Conservation (phyloP, 108 stramenopile genomes). For the Conticribra weissflogii region DNA sequence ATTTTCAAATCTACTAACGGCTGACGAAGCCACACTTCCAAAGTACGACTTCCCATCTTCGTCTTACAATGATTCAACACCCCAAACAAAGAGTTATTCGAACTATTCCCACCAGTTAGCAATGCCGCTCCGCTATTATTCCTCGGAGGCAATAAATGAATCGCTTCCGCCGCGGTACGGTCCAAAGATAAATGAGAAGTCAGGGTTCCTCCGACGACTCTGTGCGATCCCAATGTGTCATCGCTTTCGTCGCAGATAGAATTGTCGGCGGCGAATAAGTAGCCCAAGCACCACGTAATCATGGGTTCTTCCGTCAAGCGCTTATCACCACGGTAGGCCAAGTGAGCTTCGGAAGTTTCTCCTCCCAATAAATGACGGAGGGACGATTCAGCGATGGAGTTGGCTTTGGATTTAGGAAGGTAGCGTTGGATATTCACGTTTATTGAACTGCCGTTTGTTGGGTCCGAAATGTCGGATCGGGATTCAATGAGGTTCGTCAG, state of each 20-base stretch:
- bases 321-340: constrained; percentile 48
- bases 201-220: constrained; percentile 50
- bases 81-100: constrained; percentile 75
- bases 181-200: constrained; percentile 66
- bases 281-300: constrained; percentile 26
- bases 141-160: constrained; percentile 78
- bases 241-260: constrained; percentile 19
- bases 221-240: constrained; percentile 22
- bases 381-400: constrained; percentile 21
- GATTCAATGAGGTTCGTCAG: constrained; percentile 43
- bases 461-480: constrained; percentile 26
- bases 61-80: constrained; percentile 74
- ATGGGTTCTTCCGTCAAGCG: constrained; percentile 38
- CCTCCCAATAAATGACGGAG: constrained; percentile 37
- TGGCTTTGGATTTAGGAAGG: constrained; percentile 29
- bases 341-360: constrained; percentile 9
- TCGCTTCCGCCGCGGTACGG: constrained; percentile 73
- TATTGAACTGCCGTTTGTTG: not conserved
- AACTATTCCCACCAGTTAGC: constrained; percentile 53
- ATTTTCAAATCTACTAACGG: constrained; percentile 64
- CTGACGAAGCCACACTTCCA: constrained; percentile 83
- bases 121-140: constrained; percentile 57
- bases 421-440: constrained; percentile 14
- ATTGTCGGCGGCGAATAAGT: constrained; percentile 23
- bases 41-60: constrained; percentile 64